Evolutionary conservation across 441 rosid species (phyloP).

Genomic region (Arabidopsis hybrid): DNA sequence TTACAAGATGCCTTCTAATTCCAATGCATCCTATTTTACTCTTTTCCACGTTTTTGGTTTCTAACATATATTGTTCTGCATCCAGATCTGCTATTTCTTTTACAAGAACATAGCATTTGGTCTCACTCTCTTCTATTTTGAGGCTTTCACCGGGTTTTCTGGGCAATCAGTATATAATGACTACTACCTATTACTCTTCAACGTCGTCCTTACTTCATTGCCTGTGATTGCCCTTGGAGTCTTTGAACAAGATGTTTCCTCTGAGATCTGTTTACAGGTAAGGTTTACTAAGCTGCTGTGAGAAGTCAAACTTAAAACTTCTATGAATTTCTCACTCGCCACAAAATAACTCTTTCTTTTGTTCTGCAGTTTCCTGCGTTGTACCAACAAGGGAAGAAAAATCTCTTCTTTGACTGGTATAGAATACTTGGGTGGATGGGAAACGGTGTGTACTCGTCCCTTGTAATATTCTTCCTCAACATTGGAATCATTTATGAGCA

Average conservation of each 20-base stretch:
- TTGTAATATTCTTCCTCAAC: conserved; percentile 79
- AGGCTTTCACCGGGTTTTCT: conserved; percentile 93
- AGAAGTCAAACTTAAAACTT: conserved; percentile 15
- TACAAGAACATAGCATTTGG: conserved; percentile 99
- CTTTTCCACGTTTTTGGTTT: conserved; percentile 11
- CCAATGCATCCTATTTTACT: conserved; percentile 7
- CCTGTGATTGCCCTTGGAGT: conserved; percentile 98
- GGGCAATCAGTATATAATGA: conserved; percentile 96
- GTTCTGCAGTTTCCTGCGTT: conserved; percentile 88
- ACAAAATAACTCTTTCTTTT: conserved; percentile 28
- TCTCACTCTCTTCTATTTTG: conserved; percentile 97
- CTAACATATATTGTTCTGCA: conserved; percentile 34
- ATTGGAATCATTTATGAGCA: conserved; percentile 71
- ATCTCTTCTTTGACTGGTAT: conserved; percentile 93
- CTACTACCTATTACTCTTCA: conserved; percentile 94
- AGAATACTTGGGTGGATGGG: conserved; percentile 98
- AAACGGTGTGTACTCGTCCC: conserved; percentile 84
- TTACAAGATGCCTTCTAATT: conserved; percentile 2
- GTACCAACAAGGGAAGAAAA: conserved; percentile 95
- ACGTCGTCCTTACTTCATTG: conserved; percentile 92
- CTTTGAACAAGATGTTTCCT: conserved; percentile 96
- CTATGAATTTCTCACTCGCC: conserved; percentile 19
- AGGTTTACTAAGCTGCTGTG: conserved; percentile 30
- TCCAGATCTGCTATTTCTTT: conserved; percentile 98
- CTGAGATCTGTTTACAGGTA: conserved; percentile 97